Evolutionary conservation across 768 basidiomycete genomes (phyloP).

Genomic region (Cystobasidium tubakii): DNA sequence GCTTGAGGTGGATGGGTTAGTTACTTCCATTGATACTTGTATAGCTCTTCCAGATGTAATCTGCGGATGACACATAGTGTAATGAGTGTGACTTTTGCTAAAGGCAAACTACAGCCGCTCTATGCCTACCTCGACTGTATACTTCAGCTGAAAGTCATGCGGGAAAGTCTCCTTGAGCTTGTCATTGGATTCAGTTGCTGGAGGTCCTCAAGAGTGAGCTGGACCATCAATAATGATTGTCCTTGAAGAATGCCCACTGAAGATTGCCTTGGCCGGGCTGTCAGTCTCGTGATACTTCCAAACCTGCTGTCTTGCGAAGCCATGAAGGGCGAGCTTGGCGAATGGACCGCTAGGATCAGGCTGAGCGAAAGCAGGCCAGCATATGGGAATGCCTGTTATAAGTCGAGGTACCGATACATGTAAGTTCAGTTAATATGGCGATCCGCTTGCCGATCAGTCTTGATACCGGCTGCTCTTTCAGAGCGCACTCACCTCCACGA

Average conservation of each 20-base stretch:
- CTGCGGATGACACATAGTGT: not conserved
- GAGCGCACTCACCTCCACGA: not conserved
- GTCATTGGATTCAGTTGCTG: conserved; percentile 2
- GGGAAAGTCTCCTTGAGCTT: conserved; percentile 12
- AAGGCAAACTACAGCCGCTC: not conserved
- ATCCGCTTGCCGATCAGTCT: conserved; percentile 1
- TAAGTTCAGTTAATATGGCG: not conserved
- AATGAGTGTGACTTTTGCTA: not conserved
- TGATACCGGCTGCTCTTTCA: not conserved
- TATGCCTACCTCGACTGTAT: conserved; percentile 4
- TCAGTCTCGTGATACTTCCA: not conserved
- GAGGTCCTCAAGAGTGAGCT: not conserved
- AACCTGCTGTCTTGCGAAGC: not conserved
- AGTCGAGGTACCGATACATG: not conserved
- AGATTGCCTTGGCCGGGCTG: conserved; percentile 1
- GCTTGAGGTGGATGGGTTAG: not conserved
- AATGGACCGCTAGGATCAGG: not conserved
- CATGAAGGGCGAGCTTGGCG: conserved; percentile 2
- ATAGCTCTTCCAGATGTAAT: not conserved
- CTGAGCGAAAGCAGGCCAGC: conserved; percentile 23
- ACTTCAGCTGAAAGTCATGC: not conserved
- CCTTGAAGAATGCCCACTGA: not conserved
- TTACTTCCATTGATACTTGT: not conserved
- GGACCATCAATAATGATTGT: not conserved
- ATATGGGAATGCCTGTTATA: conserved; percentile 6